Conservation (phyloP, 306 rosid genomes). For the Cicer chorassanicum region DNA sequence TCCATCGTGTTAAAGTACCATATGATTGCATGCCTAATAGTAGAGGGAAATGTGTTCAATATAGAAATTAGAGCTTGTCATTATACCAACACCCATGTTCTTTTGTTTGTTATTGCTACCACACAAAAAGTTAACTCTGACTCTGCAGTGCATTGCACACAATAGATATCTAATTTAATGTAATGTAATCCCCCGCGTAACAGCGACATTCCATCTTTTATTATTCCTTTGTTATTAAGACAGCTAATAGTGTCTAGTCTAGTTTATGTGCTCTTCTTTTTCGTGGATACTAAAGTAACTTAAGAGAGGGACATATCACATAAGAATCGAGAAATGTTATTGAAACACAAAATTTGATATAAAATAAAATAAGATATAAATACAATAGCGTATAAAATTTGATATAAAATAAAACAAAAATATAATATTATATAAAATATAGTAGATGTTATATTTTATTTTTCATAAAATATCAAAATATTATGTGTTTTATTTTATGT, state of each 20-base stretch:
- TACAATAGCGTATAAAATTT: too few species aligned
- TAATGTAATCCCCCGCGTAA: slow-evolving; percentile 11
- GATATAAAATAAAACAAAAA: too few species aligned
- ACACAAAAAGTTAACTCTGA: slow-evolving; percentile 19
- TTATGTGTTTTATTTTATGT: too few species aligned
- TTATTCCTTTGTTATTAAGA: slow-evolving; percentile 19
- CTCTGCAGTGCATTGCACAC: slow-evolving; percentile 27
- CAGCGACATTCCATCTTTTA: slow-evolving; percentile 40
- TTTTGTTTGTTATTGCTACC: slow-evolving; percentile 19
- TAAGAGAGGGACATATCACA: slow-evolving; percentile 23
- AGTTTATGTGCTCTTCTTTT: slow-evolving; percentile 25
- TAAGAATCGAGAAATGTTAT: neutral
- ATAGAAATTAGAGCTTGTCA: slow-evolving; percentile 31
- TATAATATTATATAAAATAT: too few species aligned
- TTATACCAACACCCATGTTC: slow-evolving; percentile 26
- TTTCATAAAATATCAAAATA: too few species aligned
- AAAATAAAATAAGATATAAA: too few species aligned
- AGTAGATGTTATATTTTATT: too few species aligned
- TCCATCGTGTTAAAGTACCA: neutral
- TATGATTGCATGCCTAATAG: slow-evolving; percentile 30
- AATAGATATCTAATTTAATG: neutral
- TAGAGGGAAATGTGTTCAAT: slow-evolving; percentile 10
- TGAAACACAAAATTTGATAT: too few species aligned
- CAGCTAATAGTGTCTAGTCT: slow-evolving; percentile 13
- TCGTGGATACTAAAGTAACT: slow-evolving; percentile 14